Evolutionary conservation across 1,284 basidiomycete genomes (phyloP).

Genomic region (Ceratobasidium sp.): DNA sequence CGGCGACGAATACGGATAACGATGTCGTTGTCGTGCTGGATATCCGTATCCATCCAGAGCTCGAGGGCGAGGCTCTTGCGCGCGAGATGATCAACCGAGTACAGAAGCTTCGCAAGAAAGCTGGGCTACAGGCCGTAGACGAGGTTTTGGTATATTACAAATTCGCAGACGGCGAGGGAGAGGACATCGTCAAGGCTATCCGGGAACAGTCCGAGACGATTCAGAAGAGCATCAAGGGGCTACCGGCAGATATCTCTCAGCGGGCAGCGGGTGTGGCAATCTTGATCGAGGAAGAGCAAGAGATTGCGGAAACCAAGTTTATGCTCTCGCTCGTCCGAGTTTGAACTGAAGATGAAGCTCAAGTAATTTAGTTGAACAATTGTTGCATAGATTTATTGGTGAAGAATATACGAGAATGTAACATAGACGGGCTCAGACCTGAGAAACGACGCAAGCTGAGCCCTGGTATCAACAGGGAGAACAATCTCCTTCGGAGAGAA

Average conservation of each 20-base stretch:
- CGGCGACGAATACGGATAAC: conserved; percentile 91
- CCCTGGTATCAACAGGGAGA: conserved; percentile 1
- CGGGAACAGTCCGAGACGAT: conserved; percentile 80
- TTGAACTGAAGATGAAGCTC: conserved; percentile 49
- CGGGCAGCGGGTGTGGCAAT: conserved; percentile 66
- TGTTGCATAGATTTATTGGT: conserved; percentile 39
- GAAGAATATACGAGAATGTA: conserved; percentile 33
- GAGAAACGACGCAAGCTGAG: background rate
- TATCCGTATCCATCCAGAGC: conserved; percentile 86
- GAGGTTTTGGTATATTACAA: conserved; percentile 92
- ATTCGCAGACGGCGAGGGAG: conserved; percentile 79
- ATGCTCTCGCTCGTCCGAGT: conserved; percentile 70
- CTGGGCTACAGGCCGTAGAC: conserved; percentile 94
- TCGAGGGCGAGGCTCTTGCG: conserved; percentile 90
- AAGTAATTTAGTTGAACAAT: conserved; percentile 10
- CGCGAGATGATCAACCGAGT: conserved; percentile 95
- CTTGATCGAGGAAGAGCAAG: conserved; percentile 88
- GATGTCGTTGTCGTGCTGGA: conserved; percentile 96
- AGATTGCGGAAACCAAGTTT: conserved; percentile 88
- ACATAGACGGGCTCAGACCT: background rate
- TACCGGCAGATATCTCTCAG: conserved; percentile 74
- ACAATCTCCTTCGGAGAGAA: background rate
- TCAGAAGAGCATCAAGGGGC: conserved; percentile 79
- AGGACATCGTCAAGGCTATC: conserved; percentile 75
- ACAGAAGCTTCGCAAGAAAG: conserved; percentile 96